Evolutionary conservation across 345 rosid species (phyloP).

Genomic region (Melaleuca quinquenervia): DNA sequence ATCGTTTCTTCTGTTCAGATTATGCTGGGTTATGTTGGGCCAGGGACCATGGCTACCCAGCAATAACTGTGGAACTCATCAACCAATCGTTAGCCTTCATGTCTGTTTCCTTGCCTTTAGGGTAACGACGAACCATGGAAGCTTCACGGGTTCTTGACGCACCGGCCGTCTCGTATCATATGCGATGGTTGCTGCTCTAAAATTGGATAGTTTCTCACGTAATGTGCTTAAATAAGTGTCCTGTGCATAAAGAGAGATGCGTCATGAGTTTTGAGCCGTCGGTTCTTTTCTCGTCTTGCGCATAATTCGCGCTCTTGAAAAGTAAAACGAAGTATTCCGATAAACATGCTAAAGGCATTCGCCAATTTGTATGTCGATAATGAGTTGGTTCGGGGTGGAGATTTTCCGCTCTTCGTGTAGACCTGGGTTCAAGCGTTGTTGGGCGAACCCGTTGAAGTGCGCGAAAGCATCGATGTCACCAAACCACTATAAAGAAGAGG

Average conservation of each 20-base stretch:
- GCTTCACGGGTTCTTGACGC: not conserved
- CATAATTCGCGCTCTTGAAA: too few species aligned
- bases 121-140: not conserved
- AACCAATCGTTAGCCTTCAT: not conserved
- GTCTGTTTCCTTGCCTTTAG: not conserved
- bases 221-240: not conserved
- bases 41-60: not conserved
- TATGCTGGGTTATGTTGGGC: not conserved
- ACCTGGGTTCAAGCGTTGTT: not conserved
- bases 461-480: not conserved
- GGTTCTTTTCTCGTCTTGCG: too few species aligned
- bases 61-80: not conserved
- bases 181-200: not conserved
- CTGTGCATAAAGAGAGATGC: too few species aligned
- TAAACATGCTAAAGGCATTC: too few species aligned
- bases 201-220: not conserved
- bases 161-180: fast-evolving
- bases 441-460: not conserved
- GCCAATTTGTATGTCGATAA: not conserved
- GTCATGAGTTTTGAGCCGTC: too few species aligned
- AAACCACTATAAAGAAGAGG: not conserved
- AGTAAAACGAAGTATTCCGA: too few species aligned
- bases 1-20: not conserved
- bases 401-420: not conserved
- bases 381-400: not conserved